Evolutionary conservation across 176 grass and related monocot genomes (phyloP), one percentile per base, ranked within the genome.

Genomic region (Microstegium vimineum): DNA sequence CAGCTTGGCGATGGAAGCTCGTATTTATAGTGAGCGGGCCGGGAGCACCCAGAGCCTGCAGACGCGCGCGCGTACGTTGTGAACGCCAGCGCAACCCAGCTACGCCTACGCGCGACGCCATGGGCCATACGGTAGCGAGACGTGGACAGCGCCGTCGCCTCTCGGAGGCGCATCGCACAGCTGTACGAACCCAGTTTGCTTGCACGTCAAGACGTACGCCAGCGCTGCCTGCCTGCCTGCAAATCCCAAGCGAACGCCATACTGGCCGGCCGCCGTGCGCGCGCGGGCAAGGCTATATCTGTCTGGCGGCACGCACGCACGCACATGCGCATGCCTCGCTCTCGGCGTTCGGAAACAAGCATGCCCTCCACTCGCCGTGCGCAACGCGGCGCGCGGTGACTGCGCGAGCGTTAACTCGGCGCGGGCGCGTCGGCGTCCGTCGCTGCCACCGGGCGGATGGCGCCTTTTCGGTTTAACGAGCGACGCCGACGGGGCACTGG

Each of bases 101-200:
- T 42, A 42, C 41, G 11, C 1, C n/a, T n/a, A 38, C 20, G 36
- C 35, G 38, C 22, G 68, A 40, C 60, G 73, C 79, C 81, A 60
- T 57, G 67, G 69, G 13, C 69, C 20, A 37, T 16, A 84, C 66
- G 81, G 46, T 27, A 14, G 28, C 27, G 27, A 35, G 65, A 30
- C 73, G 84, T 57, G 40, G 70, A 56, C 78, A 34, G 20, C 69
- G 13, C 3, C 49, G 27, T 37, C 37, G 83, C 69, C 45, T 33
- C 77, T 8, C 59, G 13, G 73, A 40, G 45, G 28, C 57, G 34
- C 40, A 31, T 38, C 73, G 43, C 80, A 87, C 86, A 83, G 0
- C 65, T 87, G 86, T 72, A 12, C 80, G 73, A 54, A 2, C 9
- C 64, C 38, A 3, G 54, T 40, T 45, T 14, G 36, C 83, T 60